Base-by-base conservation (phyloP, 306 rosid genomes). In the Oemleria cerasiformis region DNA sequence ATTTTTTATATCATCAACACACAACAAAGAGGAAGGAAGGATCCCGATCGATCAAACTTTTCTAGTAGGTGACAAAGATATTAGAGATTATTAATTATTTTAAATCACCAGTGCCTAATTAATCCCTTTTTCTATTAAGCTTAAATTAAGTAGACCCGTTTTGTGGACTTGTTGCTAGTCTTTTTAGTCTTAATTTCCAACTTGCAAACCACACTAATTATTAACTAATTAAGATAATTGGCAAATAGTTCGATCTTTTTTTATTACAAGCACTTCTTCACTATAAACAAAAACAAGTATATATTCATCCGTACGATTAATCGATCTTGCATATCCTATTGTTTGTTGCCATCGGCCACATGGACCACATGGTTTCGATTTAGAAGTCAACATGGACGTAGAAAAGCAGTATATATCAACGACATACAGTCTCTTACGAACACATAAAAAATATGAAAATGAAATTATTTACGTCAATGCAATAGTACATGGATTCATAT, bases 221-320 rank as follows among this genome's bases (percentile, higher is more conserved):
- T n/a, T n/a, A n/a, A 25, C 2, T 25, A 25, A 25, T 1, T 25
- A 25, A 25, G 30, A 25, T 25, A 25, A 23, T 20, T 11, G 42
- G 21, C 25, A 58, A 41, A 45, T n/a, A n/a, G n/a, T n/a, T n/a
- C 19, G 15, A 25, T 7, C 15, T 3, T 10, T 54, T 64, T 47
- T 51, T 19, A 42, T 77, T 44, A 40, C 40, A 65, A 71, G 57
- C 77, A 78, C n/a, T n/a, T n/a, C 81, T 77, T 72, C 57, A 53
- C 39, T 48, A 25, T 65, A 49, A 72, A 72, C 14, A 77, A 66
- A n/a, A n/a, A n/a, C n/a, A n/a, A n/a, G n/a, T n/a, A n/a, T n/a
- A n/a, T 36, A 23, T 25, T 57, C 11, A 44, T 45, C 8, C 16
- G 44, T 47, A 54, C n/a, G n/a, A n/a, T n/a, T n/a, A n/a, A n/a